These are phyloP conservation scores for Oropetium thomaeum DNA, from an alignment of 176 grass and related monocot genomes.

Conservation along the genomic window DNA sequence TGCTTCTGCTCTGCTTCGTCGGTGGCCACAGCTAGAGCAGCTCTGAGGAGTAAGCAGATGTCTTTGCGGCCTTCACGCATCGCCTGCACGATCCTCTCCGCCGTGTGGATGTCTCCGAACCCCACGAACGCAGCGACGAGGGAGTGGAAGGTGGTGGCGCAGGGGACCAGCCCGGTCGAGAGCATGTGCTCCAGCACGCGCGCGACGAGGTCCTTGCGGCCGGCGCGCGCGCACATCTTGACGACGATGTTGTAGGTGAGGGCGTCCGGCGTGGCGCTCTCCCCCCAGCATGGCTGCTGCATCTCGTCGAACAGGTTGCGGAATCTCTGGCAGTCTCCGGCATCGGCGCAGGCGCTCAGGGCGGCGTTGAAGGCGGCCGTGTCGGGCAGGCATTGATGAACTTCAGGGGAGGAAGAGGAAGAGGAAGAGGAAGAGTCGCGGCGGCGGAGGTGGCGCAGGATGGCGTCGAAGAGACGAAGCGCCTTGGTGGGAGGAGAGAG, in stretches of 20 bases:
- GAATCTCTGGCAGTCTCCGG: conserved; percentile 54
- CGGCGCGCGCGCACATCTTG: conserved; percentile 79
- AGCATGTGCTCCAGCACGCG: conserved; percentile 50
- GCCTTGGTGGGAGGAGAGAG: conserved; percentile 34
- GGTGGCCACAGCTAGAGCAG: not conserved
- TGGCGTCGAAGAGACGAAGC: conserved; percentile 61
- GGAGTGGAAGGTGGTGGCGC: conserved; percentile 69
- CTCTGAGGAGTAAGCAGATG: conserved; percentile 54
- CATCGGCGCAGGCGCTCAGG: conserved; percentile 70
- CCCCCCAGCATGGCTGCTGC: conserved; percentile 32
- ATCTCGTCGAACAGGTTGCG: conserved; percentile 60
- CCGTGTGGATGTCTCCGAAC: conserved; percentile 55
- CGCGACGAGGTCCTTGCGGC: conserved; percentile 56
- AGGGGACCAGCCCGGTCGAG: conserved; percentile 38
- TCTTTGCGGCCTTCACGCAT: conserved; percentile 75
- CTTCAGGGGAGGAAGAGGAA: not conserved
- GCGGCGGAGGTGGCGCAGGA: conserved; percentile 51
- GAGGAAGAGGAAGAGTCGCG: not conserved
- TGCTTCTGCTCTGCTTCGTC: too few relatives aligned
- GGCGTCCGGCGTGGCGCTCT: conserved; percentile 35
- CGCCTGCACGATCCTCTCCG: conserved; percentile 72
- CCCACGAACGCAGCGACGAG: conserved; percentile 78
- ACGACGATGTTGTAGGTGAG: conserved; percentile 78
- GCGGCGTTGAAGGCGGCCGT: conserved; percentile 71
- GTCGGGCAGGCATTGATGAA: conserved; percentile 64